phyloP scores from a whole-genome alignment of 192 early-diverging fungal genomes.

The Podochytrium sp. region DNA sequence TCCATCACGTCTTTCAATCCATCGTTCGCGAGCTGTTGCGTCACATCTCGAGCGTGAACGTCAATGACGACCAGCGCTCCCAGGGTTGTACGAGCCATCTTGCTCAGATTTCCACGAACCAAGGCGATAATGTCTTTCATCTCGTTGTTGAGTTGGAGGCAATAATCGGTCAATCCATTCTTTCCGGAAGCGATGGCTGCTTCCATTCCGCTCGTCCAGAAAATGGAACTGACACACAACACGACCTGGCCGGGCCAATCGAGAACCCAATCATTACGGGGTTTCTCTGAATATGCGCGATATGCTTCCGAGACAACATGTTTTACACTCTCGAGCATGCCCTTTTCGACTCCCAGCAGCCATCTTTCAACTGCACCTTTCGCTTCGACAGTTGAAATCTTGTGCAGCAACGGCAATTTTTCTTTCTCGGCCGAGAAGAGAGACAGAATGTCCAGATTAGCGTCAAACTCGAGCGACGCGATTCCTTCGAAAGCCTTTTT shows the following conservation, averaged over 20 bases:
- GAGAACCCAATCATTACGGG: slow-evolving; percentile 63
- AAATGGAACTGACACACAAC: slow-evolving; percentile 61
- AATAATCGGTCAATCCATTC: slow-evolving; percentile 56
- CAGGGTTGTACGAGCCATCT: slow-evolving; percentile 64
- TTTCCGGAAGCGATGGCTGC: slow-evolving; percentile 53
- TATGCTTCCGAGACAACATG: slow-evolving; percentile 52
- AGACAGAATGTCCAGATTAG: slow-evolving; percentile 58
- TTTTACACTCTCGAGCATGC: slow-evolving; percentile 62
- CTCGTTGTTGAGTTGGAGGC: slow-evolving; percentile 52
- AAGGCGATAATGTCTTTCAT: slow-evolving; percentile 62
- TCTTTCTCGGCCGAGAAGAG: slow-evolving; percentile 64
- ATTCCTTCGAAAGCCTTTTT: slow-evolving; percentile 73
- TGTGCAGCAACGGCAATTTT: slow-evolving; percentile 49
- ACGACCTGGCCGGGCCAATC: slow-evolving; percentile 72
- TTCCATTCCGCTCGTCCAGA: slow-evolving; percentile 64
- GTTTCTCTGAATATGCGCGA: slow-evolving; percentile 50
- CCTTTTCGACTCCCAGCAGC: slow-evolving; percentile 56
- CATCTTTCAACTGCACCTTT: slow-evolving; percentile 71
- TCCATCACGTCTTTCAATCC: slow-evolving; percentile 54
- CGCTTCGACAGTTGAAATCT: slow-evolving; percentile 62
- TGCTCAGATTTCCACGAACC: slow-evolving; percentile 60
- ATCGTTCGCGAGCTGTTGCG: slow-evolving; percentile 47
- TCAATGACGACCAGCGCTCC: slow-evolving; percentile 69
- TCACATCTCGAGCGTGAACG: slow-evolving; percentile 68
- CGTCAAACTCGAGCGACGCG: slow-evolving; percentile 60